Conservation (phyloP, 176 grass and related monocot species). For the Oropetium thomaeum region DNA sequence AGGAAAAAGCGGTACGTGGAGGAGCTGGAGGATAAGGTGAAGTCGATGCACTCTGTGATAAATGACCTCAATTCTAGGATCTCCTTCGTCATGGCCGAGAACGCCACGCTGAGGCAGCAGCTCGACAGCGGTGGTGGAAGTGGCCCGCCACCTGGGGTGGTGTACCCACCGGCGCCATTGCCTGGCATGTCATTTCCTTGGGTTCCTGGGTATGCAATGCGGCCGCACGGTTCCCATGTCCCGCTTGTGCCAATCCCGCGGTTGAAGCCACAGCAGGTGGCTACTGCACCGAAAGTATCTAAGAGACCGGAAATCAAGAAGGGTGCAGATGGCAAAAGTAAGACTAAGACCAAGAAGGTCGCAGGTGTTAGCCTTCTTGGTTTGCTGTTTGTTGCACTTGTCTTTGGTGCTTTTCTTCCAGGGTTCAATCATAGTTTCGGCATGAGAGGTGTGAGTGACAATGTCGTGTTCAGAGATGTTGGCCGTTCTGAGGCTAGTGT, state of each 20-base stretch:
- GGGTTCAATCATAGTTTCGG: constrained; percentile 56
- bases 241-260: constrained; percentile 89
- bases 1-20: constrained; percentile 90
- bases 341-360: constrained; percentile 72
- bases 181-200: constrained; percentile 80
- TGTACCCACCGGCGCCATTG: constrained; percentile 46
- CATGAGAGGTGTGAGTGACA: constrained; percentile 22
- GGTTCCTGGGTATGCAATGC: constrained; percentile 77
- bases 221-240: constrained; percentile 65
- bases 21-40: constrained; percentile 93
- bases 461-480: constrained; percentile 41
- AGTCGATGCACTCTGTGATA: constrained; percentile 80
- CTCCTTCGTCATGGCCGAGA: constrained; percentile 77
- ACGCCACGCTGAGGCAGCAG: constrained; percentile 67
- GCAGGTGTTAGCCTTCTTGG: constrained; percentile 86
- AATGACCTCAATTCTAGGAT: constrained; percentile 84
- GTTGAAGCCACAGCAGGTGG: constrained; percentile 62
- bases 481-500: constrained; percentile 47
- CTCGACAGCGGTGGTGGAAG: constrained; percentile 36
- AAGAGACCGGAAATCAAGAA: constrained; percentile 74
- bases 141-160: constrained; percentile 43
- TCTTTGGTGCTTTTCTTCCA: constrained; percentile 55
- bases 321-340: constrained; percentile 41
- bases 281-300: constrained; percentile 36
- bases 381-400: constrained; percentile 56